Percentiles rank a stretch among this genome's conserved stretches.
Evolutionary conservation across 75 land plant genomes (phyloP).

Genomic region (Pinus taeda): DNA sequence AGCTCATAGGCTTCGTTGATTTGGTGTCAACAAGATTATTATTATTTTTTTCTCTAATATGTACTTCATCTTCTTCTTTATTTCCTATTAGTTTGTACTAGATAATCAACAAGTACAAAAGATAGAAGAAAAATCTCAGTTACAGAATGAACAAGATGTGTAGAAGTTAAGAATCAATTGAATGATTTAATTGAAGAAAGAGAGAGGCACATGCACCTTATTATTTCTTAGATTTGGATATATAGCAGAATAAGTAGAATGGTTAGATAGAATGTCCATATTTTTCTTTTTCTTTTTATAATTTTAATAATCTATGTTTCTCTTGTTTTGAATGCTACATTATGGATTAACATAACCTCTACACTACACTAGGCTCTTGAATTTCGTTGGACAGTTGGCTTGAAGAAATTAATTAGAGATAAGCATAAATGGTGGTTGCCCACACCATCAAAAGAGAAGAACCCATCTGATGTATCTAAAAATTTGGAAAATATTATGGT

Average conservation of each 20-base stretch:
- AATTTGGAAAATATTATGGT: too few relatives aligned
- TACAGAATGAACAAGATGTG: slow-evolving; percentile 24
- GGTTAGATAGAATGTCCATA: neutral
- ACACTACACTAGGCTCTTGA: neutral
- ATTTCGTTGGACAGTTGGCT: slow-evolving; percentile 61
- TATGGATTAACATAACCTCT: neutral
- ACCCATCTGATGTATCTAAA: too few relatives aligned
- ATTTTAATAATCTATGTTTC: too few relatives aligned
- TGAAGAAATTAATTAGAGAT: slow-evolving; percentile 77
- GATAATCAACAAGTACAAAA: slow-evolving; percentile 55
- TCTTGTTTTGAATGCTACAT: neutral
- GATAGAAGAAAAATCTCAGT: slow-evolving; percentile 37
- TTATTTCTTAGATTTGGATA: neutral
- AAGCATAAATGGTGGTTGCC: slow-evolving; percentile 71
- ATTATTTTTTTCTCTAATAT: neutral
- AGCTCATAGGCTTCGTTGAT: neutral
- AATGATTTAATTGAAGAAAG: slow-evolving; percentile 79
- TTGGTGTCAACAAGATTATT: neutral
- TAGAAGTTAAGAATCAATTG: slow-evolving; percentile 71
- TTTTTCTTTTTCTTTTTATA: too few relatives aligned
- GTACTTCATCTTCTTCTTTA: neutral
- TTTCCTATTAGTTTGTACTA: slow-evolving; percentile 45
- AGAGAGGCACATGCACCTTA: slow-evolving; percentile 41
- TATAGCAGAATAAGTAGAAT: neutral
- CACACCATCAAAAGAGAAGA: neutral